Conservation (phyloP, 345 rosid species). For the Arabidopsis arenosa region DNA sequence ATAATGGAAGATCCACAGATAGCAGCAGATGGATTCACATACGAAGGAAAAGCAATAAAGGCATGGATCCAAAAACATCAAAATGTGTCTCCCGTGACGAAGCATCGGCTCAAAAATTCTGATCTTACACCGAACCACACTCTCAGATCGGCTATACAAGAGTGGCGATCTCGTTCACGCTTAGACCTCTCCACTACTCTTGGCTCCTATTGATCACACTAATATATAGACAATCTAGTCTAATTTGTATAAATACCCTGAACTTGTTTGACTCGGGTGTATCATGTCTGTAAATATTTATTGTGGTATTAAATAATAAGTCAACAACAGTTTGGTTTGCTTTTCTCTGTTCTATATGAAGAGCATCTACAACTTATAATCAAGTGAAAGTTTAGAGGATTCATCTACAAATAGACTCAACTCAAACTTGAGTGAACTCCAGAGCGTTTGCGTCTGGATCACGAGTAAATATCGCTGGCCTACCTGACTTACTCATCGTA, state of each 20-base stretch:
- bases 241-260: conserved; percentile 39
- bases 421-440: conserved; percentile 76
- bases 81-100: conserved; percentile 75
- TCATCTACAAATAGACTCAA: conserved; percentile 41
- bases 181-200: conserved; percentile 43
- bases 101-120: conserved; percentile 55
- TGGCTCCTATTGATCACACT: conserved; percentile 36
- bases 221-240: background rate
- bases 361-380: conserved; percentile 23
- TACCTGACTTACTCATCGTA: conserved; percentile 82
- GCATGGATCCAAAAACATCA: conserved; percentile 72
- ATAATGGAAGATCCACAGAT: conserved; percentile 88
- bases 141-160: conserved; percentile 70
- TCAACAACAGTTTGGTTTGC: background rate
- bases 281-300: background rate
- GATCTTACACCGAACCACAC: conserved; percentile 66
- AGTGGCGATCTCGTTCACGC: conserved; percentile 66
- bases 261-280: conserved; percentile 41
- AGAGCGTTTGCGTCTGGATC: conserved; percentile 98
- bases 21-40: conserved; percentile 89
- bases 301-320: background rate
- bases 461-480: conserved; percentile 88
- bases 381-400: background rate
- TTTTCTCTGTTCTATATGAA: background rate
- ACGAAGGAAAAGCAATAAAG: conserved; percentile 73